Conservation (phyloP, 2,329 filamentous ascomycete genomes). For the Lojkania enalia region DNA sequence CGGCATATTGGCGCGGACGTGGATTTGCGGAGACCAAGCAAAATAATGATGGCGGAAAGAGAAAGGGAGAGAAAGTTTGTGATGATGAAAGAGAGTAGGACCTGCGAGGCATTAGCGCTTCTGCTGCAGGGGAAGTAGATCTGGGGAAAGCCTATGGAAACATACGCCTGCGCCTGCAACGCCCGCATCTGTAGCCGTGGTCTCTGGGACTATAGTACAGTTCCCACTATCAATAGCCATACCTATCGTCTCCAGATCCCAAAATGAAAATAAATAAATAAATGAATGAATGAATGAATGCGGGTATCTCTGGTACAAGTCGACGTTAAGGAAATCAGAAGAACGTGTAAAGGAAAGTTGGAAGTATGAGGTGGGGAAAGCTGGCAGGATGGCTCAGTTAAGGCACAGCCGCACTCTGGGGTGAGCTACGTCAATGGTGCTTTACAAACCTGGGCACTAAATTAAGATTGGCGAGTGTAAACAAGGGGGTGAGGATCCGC, state of each 20-base stretch:
- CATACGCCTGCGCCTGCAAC: conserved; percentile 62
- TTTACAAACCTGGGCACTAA: conserved; percentile 1
- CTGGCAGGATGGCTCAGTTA: not conserved
- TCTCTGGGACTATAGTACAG: conserved; percentile 51
- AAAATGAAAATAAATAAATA: too few species aligned
- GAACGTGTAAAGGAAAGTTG: not conserved
- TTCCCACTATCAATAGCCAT: conserved; percentile 29
- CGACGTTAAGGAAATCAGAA: not conserved
- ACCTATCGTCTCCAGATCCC: too few species aligned
- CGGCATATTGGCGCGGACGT: conserved; percentile 58
- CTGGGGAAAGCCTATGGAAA: conserved; percentile 5
- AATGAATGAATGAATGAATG: not conserved
- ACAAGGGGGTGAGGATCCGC: conserved; percentile 16
- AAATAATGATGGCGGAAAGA: conserved; percentile 60
- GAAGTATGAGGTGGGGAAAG: not conserved
- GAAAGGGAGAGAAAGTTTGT: conserved; percentile 62
- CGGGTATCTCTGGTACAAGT: not conserved
- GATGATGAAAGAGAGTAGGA: conserved; percentile 68
- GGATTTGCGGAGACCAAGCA: conserved; percentile 56
- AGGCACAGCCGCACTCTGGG: conserved; percentile 3
- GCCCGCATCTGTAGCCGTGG: conserved; percentile 57
- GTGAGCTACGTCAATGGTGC: not conserved
- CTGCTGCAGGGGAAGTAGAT: conserved; percentile 1
- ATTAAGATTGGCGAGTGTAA: conserved; percentile 22
- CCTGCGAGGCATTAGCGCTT: conserved; percentile 41